A percentile compares a stretch with the other conserved stretches of the same genome.
These are phyloP conservation scores for Irineochytrium annulatum DNA, from an alignment of 192 early-diverging fungal genomes.

Conservation along the genomic window DNA sequence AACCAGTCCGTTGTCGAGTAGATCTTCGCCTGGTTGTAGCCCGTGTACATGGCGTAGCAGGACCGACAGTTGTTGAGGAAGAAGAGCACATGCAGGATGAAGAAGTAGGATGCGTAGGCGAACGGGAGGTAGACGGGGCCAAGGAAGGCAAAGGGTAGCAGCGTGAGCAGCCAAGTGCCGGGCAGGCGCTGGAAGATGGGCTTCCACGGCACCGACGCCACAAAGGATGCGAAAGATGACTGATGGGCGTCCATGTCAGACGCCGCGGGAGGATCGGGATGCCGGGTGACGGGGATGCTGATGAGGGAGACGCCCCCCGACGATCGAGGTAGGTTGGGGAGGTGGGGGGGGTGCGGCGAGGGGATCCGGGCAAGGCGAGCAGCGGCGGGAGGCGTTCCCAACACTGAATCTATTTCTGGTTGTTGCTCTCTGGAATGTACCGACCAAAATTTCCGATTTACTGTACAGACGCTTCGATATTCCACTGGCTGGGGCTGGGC, in stretches of 20 bases:
- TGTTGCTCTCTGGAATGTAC: no score
- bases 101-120: slow-evolving; percentile 33
- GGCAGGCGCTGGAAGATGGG: slow-evolving; percentile 40
- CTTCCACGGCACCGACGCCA: slow-evolving; percentile 27
- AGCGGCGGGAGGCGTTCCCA: no score
- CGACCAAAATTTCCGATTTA: no score
- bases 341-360: no score
- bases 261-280: not conserved
- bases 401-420: no score
- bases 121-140: slow-evolving; percentile 40
- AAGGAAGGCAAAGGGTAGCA: slow-evolving; percentile 34
- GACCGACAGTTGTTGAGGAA: slow-evolving; percentile 33
- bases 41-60: not conserved
- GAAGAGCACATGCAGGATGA: slow-evolving; percentile 36
- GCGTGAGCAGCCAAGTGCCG: slow-evolving; percentile 20
- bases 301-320: no score
- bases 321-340: no score
- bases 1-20: slow-evolving; percentile 50
- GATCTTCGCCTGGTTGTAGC: not conserved
- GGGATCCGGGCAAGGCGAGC: no score
- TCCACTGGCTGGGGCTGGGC: no score
- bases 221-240: not conserved
- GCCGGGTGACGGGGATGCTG: not conserved
- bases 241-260: not conserved
- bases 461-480: no score